These are phyloP conservation scores for Lactifluus hygrophoroides DNA, from an alignment of 768 basidiomycete genomes.

Conservation along the genomic window DNA sequence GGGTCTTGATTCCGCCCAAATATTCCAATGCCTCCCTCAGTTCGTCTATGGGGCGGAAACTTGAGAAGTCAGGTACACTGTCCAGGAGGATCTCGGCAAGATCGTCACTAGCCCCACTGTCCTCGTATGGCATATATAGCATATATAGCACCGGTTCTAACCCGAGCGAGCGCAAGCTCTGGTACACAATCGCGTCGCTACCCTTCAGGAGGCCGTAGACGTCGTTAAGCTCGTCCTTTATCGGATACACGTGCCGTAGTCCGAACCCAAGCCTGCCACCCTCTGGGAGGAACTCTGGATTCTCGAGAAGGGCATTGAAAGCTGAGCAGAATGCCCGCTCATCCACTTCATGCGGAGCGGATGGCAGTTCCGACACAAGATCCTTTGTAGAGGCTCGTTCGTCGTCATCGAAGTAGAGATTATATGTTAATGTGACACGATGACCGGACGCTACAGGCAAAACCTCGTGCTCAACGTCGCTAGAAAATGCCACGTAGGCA, in stretches of 20 bases:
- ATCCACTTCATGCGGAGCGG: not conserved
- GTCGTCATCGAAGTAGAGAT: slow-evolving; percentile 27
- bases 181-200: not conserved
- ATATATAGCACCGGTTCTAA: slow-evolving; percentile 1
- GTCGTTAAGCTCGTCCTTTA: slow-evolving; percentile 10
- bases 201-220: slow-evolving; percentile 3
- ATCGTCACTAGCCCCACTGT: not conserved
- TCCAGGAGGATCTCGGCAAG: not conserved
- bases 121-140: not conserved
- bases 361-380: not conserved
- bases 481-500: slow-evolving; percentile 36
- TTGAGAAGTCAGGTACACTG: not conserved
- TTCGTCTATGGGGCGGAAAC: too few relatives aligned
- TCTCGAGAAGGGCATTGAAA: slow-evolving; percentile 26
- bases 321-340: slow-evolving; percentile 13
- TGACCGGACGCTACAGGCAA: slow-evolving; percentile 33
- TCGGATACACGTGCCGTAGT: slow-evolving; percentile 32
- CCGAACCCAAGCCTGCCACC: slow-evolving; percentile 37
- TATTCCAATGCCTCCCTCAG: not conserved
- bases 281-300: slow-evolving; percentile 30
- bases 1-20: not conserved
- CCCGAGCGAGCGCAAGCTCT: not conserved
- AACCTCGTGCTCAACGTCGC: slow-evolving; percentile 41
- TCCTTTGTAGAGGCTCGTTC: not conserved
- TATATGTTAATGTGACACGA: slow-evolving; percentile 39